Evolutionary conservation across 2,329 filamentous ascomycete genomes (phyloP).

Genomic region (Gaeumannomyces tritici): DNA sequence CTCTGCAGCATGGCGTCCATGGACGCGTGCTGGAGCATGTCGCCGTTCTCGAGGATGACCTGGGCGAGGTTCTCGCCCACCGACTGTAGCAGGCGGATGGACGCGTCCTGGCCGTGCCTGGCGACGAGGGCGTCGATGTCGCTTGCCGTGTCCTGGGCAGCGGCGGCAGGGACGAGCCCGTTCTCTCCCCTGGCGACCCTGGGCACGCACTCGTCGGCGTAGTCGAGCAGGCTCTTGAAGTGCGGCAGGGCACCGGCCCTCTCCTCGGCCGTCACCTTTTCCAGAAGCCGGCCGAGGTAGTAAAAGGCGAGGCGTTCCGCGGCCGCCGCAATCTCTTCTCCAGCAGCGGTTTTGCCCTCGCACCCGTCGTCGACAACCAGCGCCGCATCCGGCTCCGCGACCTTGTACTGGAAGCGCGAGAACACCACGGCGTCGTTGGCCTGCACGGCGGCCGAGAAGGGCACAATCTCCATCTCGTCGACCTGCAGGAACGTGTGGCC

Average conservation of each 20-base stretch:
- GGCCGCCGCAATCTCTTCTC: not conserved
- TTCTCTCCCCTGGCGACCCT: too few relatives aligned
- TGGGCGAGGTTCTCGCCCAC: conserved; percentile 6
- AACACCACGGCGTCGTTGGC: not conserved
- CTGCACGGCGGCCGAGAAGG: conserved; percentile 10
- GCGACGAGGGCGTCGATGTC: conserved; percentile 17
- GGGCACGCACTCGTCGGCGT: too few relatives aligned
- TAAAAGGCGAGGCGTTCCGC: not conserved
- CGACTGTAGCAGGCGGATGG: conserved; percentile 7
- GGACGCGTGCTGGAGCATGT: conserved; percentile 11
- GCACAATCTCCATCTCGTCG: conserved; percentile 17
- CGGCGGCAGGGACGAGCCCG: too few relatives aligned
- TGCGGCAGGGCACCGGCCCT: not conserved
- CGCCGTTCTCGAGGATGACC: conserved; percentile 14
- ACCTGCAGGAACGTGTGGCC: conserved; percentile 14
- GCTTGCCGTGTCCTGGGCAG: not conserved
- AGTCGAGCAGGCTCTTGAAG: too few relatives aligned
- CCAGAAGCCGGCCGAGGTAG: not conserved
- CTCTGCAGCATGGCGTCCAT: conserved; percentile 22
- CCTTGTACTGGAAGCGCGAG: not conserved
- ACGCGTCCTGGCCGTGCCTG: conserved; percentile 4
- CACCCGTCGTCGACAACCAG: not conserved
- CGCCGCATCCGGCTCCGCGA: not conserved
- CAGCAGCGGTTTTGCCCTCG: not conserved
- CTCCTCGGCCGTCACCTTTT: conserved; percentile 1